Conservation (phyloP, 2,329 filamentous ascomycete genomes). For the Rhynchosporium graminicola region DNA sequence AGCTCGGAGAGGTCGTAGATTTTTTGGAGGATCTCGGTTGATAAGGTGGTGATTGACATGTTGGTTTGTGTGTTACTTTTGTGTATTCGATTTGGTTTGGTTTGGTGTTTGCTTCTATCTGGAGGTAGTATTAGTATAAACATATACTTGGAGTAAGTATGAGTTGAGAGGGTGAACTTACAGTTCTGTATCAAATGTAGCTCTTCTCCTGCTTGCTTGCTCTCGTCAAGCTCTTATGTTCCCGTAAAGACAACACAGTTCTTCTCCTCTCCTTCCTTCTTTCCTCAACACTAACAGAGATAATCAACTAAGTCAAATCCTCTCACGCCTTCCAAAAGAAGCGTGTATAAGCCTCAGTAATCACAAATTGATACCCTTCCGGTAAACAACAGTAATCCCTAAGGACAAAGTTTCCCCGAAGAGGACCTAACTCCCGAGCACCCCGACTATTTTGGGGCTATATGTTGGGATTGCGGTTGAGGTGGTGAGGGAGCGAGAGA, state of each 20-base stretch:
- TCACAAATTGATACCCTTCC: neutral
- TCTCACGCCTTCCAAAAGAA: neutral
- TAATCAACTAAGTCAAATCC: neutral
- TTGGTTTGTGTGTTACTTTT: conserved; percentile 5
- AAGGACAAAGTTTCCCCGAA: conserved; percentile 9
- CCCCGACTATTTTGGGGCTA: conserved; percentile 40
- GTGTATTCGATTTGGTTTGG: conserved; percentile 13
- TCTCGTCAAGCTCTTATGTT: conserved; percentile 1
- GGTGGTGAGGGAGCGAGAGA: conserved; percentile 27
- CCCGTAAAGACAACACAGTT: neutral
- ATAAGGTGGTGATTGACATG: conserved; percentile 37
- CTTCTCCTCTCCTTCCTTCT: conserved; percentile 19
- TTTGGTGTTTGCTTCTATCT: conserved; percentile 15
- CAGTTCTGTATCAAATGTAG: conserved; percentile 23
- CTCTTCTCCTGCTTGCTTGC: conserved; percentile 16
- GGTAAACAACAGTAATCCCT: conserved; percentile 32
- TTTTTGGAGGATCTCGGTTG: conserved; percentile 39
- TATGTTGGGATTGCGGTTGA: conserved; percentile 21
- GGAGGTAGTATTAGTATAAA: conserved; percentile 21
- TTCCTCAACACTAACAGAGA: neutral
- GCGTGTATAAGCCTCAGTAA: conserved; percentile 31
- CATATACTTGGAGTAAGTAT: neutral
- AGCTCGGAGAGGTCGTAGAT: conserved; percentile 37
- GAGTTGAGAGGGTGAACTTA: conserved; percentile 8
- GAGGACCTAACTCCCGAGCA: conserved; percentile 37